These are phyloP conservation scores for Sarocladiaceae sp. DNA, from an alignment of 2,329 filamentous ascomycete genomes.

Conservation along the genomic window DNA sequence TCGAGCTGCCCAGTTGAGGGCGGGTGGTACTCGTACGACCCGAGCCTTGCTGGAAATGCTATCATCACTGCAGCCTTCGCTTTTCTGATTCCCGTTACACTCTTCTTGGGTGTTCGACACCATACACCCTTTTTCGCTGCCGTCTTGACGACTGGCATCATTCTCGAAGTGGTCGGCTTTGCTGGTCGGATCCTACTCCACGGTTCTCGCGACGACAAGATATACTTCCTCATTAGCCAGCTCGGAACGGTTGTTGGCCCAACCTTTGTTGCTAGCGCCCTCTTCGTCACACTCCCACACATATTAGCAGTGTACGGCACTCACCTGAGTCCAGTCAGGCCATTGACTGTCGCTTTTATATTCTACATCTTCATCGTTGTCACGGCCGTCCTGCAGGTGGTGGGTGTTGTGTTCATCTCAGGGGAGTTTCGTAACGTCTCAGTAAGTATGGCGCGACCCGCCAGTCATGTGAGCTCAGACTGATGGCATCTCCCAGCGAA, in stretches of 20 bases:
- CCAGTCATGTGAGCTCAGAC: too few species aligned
- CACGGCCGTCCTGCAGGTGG: slow-evolving; percentile 29
- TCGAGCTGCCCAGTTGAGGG: slow-evolving; percentile 27
- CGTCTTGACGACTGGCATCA: slow-evolving; percentile 32
- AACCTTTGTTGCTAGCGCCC: slow-evolving; percentile 35
- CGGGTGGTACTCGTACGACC: slow-evolving; percentile 32
- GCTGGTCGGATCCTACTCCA: slow-evolving; percentile 37
- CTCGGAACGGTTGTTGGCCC: slow-evolving; percentile 42
- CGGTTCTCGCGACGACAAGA: slow-evolving; percentile 12
- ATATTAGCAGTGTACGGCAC: slow-evolving; percentile 41
- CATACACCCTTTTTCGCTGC: slow-evolving; percentile 34
- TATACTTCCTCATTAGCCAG: slow-evolving; percentile 36
- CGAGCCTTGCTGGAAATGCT: slow-evolving; percentile 32
- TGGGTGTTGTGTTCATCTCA: slow-evolving; percentile 34
- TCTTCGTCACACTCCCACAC: slow-evolving; percentile 40
- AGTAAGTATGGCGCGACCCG: background rate
- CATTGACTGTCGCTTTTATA: slow-evolving; percentile 26
- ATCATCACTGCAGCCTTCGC: slow-evolving; percentile 34
- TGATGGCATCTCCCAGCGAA: slow-evolving; percentile 21
- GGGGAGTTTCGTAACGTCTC: slow-evolving; percentile 8
- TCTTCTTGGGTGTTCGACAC: slow-evolving; percentile 32
- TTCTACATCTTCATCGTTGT: slow-evolving; percentile 29
- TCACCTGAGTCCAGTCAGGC: slow-evolving; percentile 29
- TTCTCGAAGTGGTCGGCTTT: slow-evolving; percentile 40
- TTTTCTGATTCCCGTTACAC: slow-evolving; percentile 29